Conservation (phyloP, 768 basidiomycete genomes). For the Fomitopsis pulvina region DNA sequence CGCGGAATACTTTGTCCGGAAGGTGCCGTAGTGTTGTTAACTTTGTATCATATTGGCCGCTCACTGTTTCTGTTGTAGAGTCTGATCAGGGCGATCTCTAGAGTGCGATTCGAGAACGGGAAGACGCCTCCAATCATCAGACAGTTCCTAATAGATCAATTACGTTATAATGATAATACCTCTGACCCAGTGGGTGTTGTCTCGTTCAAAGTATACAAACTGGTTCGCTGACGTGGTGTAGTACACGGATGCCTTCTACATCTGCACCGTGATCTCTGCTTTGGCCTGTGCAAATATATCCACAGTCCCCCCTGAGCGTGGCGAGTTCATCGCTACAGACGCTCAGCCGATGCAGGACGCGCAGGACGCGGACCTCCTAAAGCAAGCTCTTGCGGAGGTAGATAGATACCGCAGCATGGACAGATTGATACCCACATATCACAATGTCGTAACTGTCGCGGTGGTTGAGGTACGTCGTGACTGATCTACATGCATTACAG, state of each 20-base stretch:
- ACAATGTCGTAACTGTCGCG: conserved; percentile 90
- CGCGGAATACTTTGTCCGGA: conserved; percentile 90
- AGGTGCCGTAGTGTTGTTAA: conserved; percentile 42
- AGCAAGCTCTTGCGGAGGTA: conserved; percentile 73
- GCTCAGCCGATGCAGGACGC: conserved; percentile 56
- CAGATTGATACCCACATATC: conserved; percentile 86
- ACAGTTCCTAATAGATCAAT: conserved; percentile 83
- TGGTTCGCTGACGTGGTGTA: conserved; percentile 23
- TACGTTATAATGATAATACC: conserved; percentile 95
- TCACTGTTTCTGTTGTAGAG: conserved; percentile 37
- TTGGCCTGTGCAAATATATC: conserved; percentile 77
- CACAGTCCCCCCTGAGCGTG: conserved; percentile 70
- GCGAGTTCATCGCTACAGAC: conserved; percentile 68
- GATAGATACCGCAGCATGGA: conserved; percentile 95
- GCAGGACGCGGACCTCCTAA: conserved; percentile 65
- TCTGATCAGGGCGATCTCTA: conserved; percentile 76
- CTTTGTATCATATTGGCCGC: not conserved
- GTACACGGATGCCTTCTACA: conserved; percentile 90
- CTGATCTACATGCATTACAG: not conserved
- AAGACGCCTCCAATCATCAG: conserved; percentile 83
- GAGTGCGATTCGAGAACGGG: conserved; percentile 81
- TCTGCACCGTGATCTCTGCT: conserved; percentile 78
- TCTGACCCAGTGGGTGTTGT: conserved; percentile 78
- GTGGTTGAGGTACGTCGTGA: conserved; percentile 67
- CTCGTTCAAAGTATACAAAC: not conserved